Conservation (phyloP, 2,329 filamentous ascomycete species). For the Neonectria faginata region DNA sequence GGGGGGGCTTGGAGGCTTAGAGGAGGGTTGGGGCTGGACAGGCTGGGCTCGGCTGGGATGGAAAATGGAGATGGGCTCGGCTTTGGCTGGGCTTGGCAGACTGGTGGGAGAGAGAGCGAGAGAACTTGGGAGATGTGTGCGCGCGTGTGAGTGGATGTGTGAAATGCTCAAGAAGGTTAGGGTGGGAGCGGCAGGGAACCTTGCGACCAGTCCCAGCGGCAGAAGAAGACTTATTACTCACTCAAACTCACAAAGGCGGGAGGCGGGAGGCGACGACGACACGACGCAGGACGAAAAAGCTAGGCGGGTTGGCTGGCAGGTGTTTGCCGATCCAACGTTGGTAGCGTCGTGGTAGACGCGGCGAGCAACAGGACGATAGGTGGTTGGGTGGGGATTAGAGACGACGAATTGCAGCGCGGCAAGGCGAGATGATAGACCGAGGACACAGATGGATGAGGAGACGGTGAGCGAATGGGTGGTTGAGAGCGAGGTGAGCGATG, state of each 20-base stretch:
- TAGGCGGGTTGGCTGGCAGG: constrained; percentile 2
- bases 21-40: constrained; percentile 22
- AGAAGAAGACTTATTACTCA: constrained; percentile 30
- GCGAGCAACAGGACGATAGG: constrained; percentile 15
- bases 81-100: constrained; percentile 11
- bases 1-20: constrained; percentile 12
- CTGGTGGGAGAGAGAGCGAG: constrained; percentile 18
- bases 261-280: constrained; percentile 25
- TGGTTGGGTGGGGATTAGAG: constrained; percentile 22
- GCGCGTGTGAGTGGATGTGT: constrained; percentile 15
- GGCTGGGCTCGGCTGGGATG: constrained; percentile 22
- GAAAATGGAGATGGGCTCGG: constrained; percentile 12
- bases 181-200: constrained; percentile 23
- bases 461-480: constrained; percentile 16
- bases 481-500: constrained; percentile 13
- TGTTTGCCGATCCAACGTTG: constrained; percentile 25
- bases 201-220: constrained; percentile 19
- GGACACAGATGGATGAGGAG: constrained; percentile 23
- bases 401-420: constrained; percentile 24
- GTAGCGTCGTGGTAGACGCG: constrained; percentile 23
- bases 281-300: constrained; percentile 8
- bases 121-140: constrained; percentile 15
- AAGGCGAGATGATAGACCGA: constrained; percentile 19
- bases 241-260: constrained; percentile 15
- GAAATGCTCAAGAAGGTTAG: constrained; percentile 24